phyloP scores from a whole-genome alignment of 441 rosid genomes.

The Isatis lusitanica region DNA sequence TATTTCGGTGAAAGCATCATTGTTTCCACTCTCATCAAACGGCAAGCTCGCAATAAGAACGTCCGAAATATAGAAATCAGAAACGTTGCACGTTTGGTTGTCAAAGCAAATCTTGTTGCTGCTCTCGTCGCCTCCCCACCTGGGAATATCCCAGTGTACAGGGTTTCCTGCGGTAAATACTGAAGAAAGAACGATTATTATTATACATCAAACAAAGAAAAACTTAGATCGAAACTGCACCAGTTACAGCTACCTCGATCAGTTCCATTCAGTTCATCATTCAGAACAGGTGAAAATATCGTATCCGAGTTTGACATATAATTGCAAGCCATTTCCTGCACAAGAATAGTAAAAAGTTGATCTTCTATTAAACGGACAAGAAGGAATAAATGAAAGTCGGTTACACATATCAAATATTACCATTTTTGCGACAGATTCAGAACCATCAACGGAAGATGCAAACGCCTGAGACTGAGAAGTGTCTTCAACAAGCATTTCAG shows the following conservation, averaged over 20 bases:
- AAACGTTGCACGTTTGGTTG: slow-evolving; percentile 68
- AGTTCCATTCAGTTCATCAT: slow-evolving; percentile 36
- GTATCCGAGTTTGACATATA: slow-evolving; percentile 31
- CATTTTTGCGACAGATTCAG: slow-evolving; percentile 23
- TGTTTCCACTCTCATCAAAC: slow-evolving; percentile 58
- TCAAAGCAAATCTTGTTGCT: slow-evolving; percentile 54
- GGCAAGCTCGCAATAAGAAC: slow-evolving; percentile 74
- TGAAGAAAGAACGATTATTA: neutral
- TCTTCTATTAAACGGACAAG: slow-evolving; percentile 4
- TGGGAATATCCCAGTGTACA: slow-evolving; percentile 42
- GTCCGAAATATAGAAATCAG: slow-evolving; percentile 80
- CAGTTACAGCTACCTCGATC: slow-evolving; percentile 32
- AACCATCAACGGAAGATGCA: slow-evolving; percentile 23
- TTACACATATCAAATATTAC: slow-evolving; percentile 12
- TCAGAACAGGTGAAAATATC: slow-evolving; percentile 41
- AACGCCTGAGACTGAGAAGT: slow-evolving; percentile 26
- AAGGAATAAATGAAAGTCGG: neutral
- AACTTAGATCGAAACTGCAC: neutral
- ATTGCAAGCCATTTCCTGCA: slow-evolving; percentile 33
- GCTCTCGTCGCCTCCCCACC: slow-evolving; percentile 52
- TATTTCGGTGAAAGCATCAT: slow-evolving; percentile 45
- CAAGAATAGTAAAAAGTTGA: neutral
- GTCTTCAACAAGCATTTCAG: slow-evolving; percentile 35
- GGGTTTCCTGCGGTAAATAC: slow-evolving; percentile 41
- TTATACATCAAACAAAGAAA: neutral